phyloP scores from a whole-genome alignment of 2,329 filamentous ascomycete genomes.

The Aotearoamyces nothofagi region DNA sequence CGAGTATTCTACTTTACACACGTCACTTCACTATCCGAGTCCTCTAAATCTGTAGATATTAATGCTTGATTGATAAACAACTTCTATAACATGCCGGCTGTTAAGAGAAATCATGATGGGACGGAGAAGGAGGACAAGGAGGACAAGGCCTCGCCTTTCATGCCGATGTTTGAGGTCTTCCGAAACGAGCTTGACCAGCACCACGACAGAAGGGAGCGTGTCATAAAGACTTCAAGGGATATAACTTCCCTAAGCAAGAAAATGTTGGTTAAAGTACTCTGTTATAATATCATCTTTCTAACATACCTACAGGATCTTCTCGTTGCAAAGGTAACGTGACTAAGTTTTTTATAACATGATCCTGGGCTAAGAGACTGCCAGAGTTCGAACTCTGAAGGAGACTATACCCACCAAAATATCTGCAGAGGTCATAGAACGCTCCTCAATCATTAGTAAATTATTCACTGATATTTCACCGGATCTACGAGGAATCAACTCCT shows the following conservation, averaged over 20 bases:
- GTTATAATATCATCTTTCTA: conserved; percentile 10
- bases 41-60: too few species aligned
- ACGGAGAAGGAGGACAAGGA: too few species aligned
- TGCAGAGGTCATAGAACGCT: conserved; percentile 54
- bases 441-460: conserved; percentile 54
- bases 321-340: conserved; percentile 54
- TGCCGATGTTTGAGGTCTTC: conserved; percentile 73
- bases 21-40: too few species aligned
- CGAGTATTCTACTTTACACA: too few species aligned
- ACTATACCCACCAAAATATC: conserved; percentile 53
- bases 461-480: conserved; percentile 57
- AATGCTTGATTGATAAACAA: too few species aligned
- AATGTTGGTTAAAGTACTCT: conserved; percentile 44
- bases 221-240: conserved; percentile 83
- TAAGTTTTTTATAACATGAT: conserved; percentile 5
- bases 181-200: conserved; percentile 84
- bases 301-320: conserved; percentile 51
- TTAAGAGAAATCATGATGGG: too few species aligned
- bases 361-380: conserved; percentile 18
- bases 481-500: conserved; percentile 61
- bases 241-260: conserved; percentile 94
- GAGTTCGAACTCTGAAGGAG: conserved; percentile 46
- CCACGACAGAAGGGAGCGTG: conserved; percentile 77
- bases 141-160: conserved; percentile 32
- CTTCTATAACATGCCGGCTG: too few species aligned